phyloP scores from a whole-genome alignment of 768 basidiomycete species.

The Plicaturopsis crispa region DNA sequence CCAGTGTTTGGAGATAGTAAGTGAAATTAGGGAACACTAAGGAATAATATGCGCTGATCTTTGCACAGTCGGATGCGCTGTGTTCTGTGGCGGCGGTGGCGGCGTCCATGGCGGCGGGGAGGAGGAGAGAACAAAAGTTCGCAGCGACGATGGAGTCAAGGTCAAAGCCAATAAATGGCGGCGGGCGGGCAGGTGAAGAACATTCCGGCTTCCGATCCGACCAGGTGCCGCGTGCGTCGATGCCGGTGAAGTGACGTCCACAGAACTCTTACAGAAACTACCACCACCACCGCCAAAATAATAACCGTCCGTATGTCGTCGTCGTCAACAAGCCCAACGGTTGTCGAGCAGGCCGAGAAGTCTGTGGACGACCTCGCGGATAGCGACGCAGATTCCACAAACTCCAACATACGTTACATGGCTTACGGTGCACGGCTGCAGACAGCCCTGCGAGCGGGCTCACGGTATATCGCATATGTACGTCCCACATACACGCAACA shows the following conservation, averaged over 20 bases:
- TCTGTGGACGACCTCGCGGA: constrained; percentile 55
- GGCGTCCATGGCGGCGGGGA: constrained; percentile 18
- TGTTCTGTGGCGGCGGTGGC: constrained; percentile 17
- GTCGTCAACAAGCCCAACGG: background rate
- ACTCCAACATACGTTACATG: constrained; percentile 63
- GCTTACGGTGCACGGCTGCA: constrained; percentile 75
- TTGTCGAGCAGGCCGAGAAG: constrained; percentile 34
- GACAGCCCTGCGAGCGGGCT: constrained; percentile 62
- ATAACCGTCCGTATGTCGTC: too few relatives aligned
- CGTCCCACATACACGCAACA: constrained; percentile 12
- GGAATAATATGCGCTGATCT: constrained; percentile 89
- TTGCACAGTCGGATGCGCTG: constrained; percentile 22
- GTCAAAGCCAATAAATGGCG: too few relatives aligned
- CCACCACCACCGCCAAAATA: too few relatives aligned
- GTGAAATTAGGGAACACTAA: constrained; percentile 92
- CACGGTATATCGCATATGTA: constrained; percentile 76
- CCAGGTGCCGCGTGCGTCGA: background rate
- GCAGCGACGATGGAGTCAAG: constrained; percentile 10
- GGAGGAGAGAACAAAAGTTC: too few relatives aligned
- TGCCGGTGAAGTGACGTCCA: too few relatives aligned
- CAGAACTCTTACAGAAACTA: constrained; percentile 22
- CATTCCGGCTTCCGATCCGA: too few relatives aligned
- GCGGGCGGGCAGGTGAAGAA: too few relatives aligned
- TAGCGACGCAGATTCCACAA: constrained; percentile 54
- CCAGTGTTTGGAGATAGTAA: constrained; percentile 95